Conservation (phyloP, 2,329 filamentous ascomycete species). For the Aureobasidium namibiae region DNA sequence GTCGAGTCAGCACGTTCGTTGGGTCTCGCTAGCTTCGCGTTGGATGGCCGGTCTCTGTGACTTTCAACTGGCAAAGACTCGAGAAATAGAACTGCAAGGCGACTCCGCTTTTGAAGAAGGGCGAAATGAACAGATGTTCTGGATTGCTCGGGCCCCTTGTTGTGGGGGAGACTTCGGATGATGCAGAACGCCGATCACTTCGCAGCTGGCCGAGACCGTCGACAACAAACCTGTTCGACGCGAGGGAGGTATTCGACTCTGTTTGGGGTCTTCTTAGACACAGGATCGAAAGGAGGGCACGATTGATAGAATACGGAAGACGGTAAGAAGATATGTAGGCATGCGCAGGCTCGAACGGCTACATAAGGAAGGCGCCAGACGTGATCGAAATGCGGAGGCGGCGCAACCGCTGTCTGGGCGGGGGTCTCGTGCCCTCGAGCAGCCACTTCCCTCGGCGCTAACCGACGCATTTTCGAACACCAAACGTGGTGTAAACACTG, state of each 20-base stretch:
- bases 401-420: constrained; percentile 1
- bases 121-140: constrained; percentile 12
- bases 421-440: constrained; percentile 10
- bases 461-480: background rate
- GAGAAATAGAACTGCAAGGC: background rate
- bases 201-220: background rate
- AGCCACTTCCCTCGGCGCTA: constrained; percentile 11
- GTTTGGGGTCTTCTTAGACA: background rate
- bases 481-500: constrained; percentile 5
- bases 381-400: constrained; percentile 9
- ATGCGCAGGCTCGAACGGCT: background rate
- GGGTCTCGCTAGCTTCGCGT: background rate
- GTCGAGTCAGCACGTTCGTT: background rate
- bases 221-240: background rate
- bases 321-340: background rate
- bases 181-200: constrained; percentile 12
- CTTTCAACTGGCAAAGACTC: background rate
- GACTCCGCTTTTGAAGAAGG: constrained; percentile 8
- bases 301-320: background rate
- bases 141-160: constrained; percentile 11
- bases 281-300: background rate
- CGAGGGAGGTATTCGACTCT: background rate
- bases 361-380: constrained; percentile 3
- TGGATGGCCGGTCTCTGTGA: background rate
- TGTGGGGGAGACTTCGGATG: constrained; percentile 7